phyloP scores from a whole-genome alignment of 805 yeast species.

The Millerozyma acaciae region DNA sequence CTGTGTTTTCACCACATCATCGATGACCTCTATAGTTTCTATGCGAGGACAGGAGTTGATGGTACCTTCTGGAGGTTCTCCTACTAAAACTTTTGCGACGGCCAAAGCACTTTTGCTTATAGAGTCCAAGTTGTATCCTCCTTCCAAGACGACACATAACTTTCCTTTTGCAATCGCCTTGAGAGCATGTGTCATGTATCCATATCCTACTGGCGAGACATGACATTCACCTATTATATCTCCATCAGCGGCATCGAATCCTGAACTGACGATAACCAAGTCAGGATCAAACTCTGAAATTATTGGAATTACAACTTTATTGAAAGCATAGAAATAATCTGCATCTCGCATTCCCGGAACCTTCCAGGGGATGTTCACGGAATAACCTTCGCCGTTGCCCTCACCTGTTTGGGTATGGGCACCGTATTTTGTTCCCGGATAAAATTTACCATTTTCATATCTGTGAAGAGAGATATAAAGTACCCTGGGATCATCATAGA shows the following conservation, averaged over 20 bases:
- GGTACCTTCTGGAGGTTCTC: conserved; percentile 89
- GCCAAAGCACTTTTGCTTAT: conserved; percentile 88
- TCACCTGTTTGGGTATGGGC: conserved; percentile 78
- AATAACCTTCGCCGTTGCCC: conserved; percentile 81
- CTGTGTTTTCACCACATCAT: conserved; percentile 75
- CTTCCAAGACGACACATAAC: conserved; percentile 86
- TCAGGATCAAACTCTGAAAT: conserved; percentile 90
- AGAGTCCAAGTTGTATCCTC: conserved; percentile 92
- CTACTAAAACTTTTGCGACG: conserved; percentile 85
- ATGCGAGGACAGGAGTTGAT: conserved; percentile 62
- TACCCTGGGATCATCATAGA: conserved; percentile 84
- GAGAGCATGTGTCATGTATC: conserved; percentile 90
- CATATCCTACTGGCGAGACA: conserved; percentile 93
- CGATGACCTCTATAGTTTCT: conserved; percentile 76
- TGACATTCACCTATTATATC: conserved; percentile 96
- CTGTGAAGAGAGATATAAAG: conserved; percentile 89
- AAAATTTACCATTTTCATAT: conserved; percentile 85
- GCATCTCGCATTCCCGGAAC: conserved; percentile 90
- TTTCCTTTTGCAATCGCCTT: conserved; percentile 87
- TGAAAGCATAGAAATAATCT: conserved; percentile 90
- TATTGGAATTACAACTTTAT: conserved; percentile 80
- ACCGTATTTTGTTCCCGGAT: conserved; percentile 91
- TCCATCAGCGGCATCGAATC: conserved; percentile 98
- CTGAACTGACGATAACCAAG: conserved; percentile 86
- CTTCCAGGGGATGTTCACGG: conserved; percentile 93